A percentile compares a stretch with the other conserved stretches of the same genome.
Conservation (phyloP, 768 basidiomycete species). For the Flagelloscypha sp. region DNA sequence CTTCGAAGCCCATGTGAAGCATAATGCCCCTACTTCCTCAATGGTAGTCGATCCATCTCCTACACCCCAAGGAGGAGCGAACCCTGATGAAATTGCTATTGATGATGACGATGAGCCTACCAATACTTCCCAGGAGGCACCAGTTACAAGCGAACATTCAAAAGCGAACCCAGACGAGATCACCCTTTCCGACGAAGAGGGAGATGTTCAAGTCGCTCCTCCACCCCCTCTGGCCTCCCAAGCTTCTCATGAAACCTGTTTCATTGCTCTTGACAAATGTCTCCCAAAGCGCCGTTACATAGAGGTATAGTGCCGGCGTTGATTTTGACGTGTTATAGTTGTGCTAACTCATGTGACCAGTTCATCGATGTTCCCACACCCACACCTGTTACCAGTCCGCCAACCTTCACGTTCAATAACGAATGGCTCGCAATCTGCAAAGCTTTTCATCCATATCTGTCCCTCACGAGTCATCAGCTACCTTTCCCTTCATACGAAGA, state of each 20-base stretch:
- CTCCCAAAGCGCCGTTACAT: conserved; percentile 68
- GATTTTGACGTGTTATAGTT: not conserved
- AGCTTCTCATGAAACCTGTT: conserved; percentile 46
- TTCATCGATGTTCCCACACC: conserved; percentile 54
- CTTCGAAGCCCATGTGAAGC: conserved; percentile 64
- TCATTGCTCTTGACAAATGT: conserved; percentile 90
- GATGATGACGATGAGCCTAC: conserved; percentile 27
- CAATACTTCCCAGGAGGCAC: conserved; percentile 3
- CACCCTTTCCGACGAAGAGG: conserved; percentile 37
- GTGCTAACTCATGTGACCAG: conserved; percentile 26
- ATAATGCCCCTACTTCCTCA: conserved; percentile 17
- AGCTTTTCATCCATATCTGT: conserved; percentile 76
- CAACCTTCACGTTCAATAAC: conserved; percentile 63
- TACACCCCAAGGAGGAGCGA: conserved; percentile 11
- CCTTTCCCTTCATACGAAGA: conserved; percentile 53
- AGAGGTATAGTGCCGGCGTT: conserved; percentile 51
- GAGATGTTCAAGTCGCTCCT: conserved; percentile 27
- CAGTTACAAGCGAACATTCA: conserved; percentile 26
- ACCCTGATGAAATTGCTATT: conserved; percentile 34
- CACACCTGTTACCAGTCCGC: conserved; percentile 16
- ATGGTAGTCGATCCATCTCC: not conserved
- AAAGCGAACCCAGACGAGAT: conserved; percentile 51
- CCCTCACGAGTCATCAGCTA: conserved; percentile 38
- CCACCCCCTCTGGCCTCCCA: conserved; percentile 16
- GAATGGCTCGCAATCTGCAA: conserved; percentile 93